Evolutionary conservation across 2,329 filamentous ascomycete species (phyloP), one percentile per base, ranked within the genome.

Genomic region (Knufia fluminis): DNA sequence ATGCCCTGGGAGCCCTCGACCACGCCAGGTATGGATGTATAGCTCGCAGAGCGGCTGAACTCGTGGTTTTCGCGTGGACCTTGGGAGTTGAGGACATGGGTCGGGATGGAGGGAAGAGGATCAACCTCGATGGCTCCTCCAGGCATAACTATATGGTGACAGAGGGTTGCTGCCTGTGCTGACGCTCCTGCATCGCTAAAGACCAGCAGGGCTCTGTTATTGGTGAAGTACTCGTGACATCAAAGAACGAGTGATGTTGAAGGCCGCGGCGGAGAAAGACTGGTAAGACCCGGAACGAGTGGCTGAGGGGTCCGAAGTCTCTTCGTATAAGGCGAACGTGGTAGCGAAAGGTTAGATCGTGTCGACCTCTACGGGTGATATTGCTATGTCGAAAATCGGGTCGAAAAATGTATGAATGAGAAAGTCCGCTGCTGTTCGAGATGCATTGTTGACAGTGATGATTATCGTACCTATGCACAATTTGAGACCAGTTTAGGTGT

Each of bases 31-130:
- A 80, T 62, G 55, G 75, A 71, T 41, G 74, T 77, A 62, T 77
- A 80, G 58, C 78, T 81, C 26, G 78, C 78, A 42, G 78, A 73
- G 50, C 77, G 71, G 23, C 72, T 71, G 24, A 80, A 56, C 33
- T 62, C 59, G 16, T 44, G n/a, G 17, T 3, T 20, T 32, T 45
- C 20, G 22, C 45, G 45, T 31, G 45, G 35, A 32, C 40, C 38
- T 44, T 44, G 31, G 14, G 17, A 4, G 20, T n/a, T 52, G 35
- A 54, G 53, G 12, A 52, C 40, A 26, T 50, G 50, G 19, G 38
- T 52, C 42, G 54, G 53, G 23, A 53, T 33, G 14, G 51, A 31
- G 16, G 57, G 55, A 20, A 59, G 46, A 35, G 50, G 20, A 35
- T 55, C 46, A 20, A 36, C 35, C 20, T 47, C 16, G 17, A 51